Evolutionary conservation across 345 rosid species (phyloP), one percentile per base, ranked within the genome.

Genomic region (Capsella bursapastoris): DNA sequence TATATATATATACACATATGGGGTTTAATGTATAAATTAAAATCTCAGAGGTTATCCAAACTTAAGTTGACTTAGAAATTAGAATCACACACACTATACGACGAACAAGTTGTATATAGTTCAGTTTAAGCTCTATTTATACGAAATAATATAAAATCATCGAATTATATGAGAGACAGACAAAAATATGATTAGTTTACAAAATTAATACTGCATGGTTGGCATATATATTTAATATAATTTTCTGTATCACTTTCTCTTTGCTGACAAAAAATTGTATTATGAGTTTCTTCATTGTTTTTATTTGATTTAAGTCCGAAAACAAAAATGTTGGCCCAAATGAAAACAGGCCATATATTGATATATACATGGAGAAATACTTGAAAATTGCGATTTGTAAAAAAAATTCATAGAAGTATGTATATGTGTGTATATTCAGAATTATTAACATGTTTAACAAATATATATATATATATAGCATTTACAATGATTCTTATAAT

Each of bases 41-140:
- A 34, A 43, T 51, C 3, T 71, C 49, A 13, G 68, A 65, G 68
- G 28, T 71, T 32, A 58, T 77, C 76, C 68, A 64, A 77, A 53
- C 27, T 77, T 49, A 31, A 71, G 67, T 65, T 77, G 68, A 57
- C 80, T 49, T 41, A 11, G 27, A 64, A 71, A 71, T 49, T 41
- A n/a, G 41, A 64, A 71, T 64, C 43, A 71, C 49, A 49, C 43
- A 71, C 57, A 49, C 59, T 57, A 64, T 55, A 56, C 49, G 66
- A 70, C 75, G 57, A 57, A 64, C 57, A 60, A 44, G 63, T 68
- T 32, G 64, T 53, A 27, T 53, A 27, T 32, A 34, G 57, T 62
- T 68, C 35, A 22, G 25, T 22, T 22, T 22, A 22, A 22, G 25
- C 25, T 22, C 25, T 22, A 22, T 22, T 1, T 22, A 22, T 22